Evolutionary conservation across 495 filamentous ascomycete genomes (phyloP).

Genomic region (Usnea hakonensis): DNA sequence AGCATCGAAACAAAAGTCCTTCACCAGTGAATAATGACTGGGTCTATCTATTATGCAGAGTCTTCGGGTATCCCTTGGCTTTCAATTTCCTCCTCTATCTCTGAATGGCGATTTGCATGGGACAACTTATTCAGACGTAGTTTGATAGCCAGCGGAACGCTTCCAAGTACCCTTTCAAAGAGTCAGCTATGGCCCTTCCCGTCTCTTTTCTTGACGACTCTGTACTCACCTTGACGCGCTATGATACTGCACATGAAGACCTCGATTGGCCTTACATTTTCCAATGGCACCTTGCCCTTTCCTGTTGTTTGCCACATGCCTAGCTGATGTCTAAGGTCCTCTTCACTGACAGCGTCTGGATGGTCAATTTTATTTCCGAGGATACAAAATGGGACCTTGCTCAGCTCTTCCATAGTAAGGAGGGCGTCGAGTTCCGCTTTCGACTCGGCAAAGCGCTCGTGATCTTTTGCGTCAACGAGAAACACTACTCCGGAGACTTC

Average conservation of each 20-base stretch:
- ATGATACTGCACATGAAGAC: conserved; percentile 99
- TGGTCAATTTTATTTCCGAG: conserved; percentile 99
- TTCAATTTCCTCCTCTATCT: not conserved
- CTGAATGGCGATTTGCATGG: not conserved
- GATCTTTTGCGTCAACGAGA: conserved; percentile 94
- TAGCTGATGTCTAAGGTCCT: conserved; percentile 81
- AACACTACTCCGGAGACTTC: conserved; percentile 97
- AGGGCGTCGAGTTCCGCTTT: conserved; percentile 96
- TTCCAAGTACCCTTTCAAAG: conserved; percentile 41
- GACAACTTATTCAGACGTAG: conserved; percentile 37
- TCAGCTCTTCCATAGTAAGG: conserved; percentile 83
- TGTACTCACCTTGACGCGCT: conserved; percentile 80
- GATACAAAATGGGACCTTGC: conserved; percentile 89
- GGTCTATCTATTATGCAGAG: not conserved
- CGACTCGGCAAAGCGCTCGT: conserved; percentile 84
- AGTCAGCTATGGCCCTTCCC: conserved; percentile 8
- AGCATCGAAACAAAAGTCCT: not conserved
- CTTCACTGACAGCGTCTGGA: conserved; percentile 87
- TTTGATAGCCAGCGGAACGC: conserved; percentile 50
- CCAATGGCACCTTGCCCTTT: conserved; percentile 92
- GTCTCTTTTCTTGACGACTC: not conserved
- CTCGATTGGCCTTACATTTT: conserved; percentile 93
- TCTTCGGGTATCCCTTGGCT: conserved; percentile 1
- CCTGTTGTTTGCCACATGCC: conserved; percentile 95
- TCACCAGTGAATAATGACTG: not conserved